Base-by-base conservation (phyloP, 2,329 filamentous ascomycete genomes). In the Aspergillus sp. region DNA sequence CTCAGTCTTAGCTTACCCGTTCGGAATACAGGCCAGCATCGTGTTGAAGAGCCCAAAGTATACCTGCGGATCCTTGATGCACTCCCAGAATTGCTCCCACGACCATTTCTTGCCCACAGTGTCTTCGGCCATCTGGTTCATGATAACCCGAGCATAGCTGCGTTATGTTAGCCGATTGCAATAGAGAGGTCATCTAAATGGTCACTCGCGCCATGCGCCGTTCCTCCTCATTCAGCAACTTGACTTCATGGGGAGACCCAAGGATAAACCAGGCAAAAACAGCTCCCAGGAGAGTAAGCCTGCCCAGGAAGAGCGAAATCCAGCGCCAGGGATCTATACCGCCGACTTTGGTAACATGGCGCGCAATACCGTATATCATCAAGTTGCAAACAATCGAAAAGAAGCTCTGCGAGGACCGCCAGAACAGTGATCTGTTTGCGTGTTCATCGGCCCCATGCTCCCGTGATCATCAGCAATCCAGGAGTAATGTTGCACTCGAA, bases 241-340 rank as follows among this genome's bases (percentile, higher is more conserved):
- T 13, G n/a, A 57, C 55, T 25, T 57, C 55, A 41, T 25, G 31
- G 17, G 55, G 55, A 13, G 47, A 43, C 5, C 48, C 55, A 8
- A 58, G 48, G 19, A 58, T 43, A 23, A 58, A 58, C 30, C 48
- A 58, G 22, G 31, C 25, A 30, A 51, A 15, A 23, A 58, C 30
- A 4, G 31, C 47, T 5, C 55, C 48, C 30, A 45, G 15, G 17
- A 58, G 48, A 9, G 55, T 58, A 11, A 58, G n/a, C 5, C 22
- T 34, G 34, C 55, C 55, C 2, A 58, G 38, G 5, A 52, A 58
- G 7, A 58, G 34, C 2, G 34, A 58, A 34, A 58, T 58, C 15
- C 55, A 50, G 19, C 34, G 38, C 55, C 55, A 58, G 31, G 31
- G 9, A 38, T 38, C 31, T 38, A 38, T 38, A 8, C 31, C 31